Evolutionary conservation across 2,329 filamentous ascomycete genomes (phyloP), one percentile per base, ranked within the genome.

Genomic region (Clonostachys rhizophaga): DNA sequence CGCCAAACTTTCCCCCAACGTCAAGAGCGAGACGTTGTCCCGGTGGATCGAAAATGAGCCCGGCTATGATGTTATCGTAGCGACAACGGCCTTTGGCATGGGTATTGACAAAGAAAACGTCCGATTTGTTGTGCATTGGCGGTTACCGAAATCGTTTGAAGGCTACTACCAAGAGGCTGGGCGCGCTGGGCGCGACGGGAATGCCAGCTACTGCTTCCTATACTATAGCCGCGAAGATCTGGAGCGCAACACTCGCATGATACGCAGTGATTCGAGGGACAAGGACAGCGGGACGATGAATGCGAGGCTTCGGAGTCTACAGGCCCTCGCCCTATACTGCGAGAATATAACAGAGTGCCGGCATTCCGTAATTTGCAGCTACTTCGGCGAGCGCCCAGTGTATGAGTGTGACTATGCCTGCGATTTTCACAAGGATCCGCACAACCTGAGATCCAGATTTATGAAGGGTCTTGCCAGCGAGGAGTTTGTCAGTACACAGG

Each of bases 1-100:
- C 68, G 79, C 86, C 44, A 82, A 86, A 58, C 70, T 94, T 53
- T 65, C 80, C 47, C 79, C 84, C 59, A 72, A 83, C 7, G 75
- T 79, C 48, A 91, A 90, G 58, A 84, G 87, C 54, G 80, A 87
- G 49, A 86, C 86, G 2, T 73, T 91, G 5, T 67, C 76, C 14
- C 78, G 79, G 16, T 92, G 88, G 88, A 83, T 91, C 42, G 75
- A 77, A 47, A 87, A 89, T 61, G 78, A 81, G 46, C 75, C 79
- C 24, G 87, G 87, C 2, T 96, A 94, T 67, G 91, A 94, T 62
- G 83, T 97, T 43, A 92, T 97, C 50, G 91, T 96, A 30, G 92
- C 92, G 2, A 97, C 92, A 0, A 97, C 90, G 2, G 92, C 92
- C 0, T 97, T 97, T 58, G 92, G 92, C 3, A 97, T 97, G 92